Percentiles rank a stretch among this genome's conserved stretches.
Evolutionary conservation across 2,329 filamentous ascomycete genomes (phyloP).

Genomic region (Alternaria dauci): DNA sequence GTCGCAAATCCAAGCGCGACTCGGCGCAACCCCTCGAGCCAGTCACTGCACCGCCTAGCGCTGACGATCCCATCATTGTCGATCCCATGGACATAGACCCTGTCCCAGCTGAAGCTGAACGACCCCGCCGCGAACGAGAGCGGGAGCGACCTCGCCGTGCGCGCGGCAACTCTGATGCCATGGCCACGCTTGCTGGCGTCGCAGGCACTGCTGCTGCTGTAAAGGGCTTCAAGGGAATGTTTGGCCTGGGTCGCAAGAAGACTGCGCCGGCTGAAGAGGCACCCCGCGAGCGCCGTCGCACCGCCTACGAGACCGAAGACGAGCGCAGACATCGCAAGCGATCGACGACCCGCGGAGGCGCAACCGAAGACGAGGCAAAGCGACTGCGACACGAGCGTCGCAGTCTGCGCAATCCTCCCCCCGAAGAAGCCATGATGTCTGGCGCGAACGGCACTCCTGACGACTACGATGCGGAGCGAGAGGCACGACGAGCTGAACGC

Average conservation of each 20-base stretch:
- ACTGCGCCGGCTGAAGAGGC: conserved; percentile 39
- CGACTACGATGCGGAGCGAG: conserved; percentile 47
- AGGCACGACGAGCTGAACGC: conserved; percentile 50
- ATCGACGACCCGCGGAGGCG: conserved; percentile 44
- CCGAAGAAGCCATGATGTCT: conserved; percentile 39
- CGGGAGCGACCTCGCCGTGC: conserved; percentile 51
- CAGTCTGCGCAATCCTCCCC: conserved; percentile 41
- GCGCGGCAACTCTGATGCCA: conserved; percentile 69
- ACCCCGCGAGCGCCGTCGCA: conserved; percentile 43
- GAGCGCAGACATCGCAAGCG: conserved; percentile 50
- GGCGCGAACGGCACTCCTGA: conserved; percentile 36
- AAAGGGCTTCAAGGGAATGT: conserved; percentile 64
- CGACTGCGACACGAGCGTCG: conserved; percentile 49
- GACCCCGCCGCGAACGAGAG: conserved; percentile 53
- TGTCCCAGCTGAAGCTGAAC: conserved; percentile 56
- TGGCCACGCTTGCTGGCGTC: conserved; percentile 57
- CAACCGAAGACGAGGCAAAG: conserved; percentile 50
- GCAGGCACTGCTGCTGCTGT: conserved; percentile 53
- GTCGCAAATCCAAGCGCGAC: conserved; percentile 54
- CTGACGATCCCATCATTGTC: conserved; percentile 55
- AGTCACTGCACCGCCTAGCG: conserved; percentile 49
- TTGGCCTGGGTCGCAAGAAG: conserved; percentile 54
- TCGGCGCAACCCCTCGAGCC: conserved; percentile 47
- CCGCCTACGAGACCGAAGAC: conserved; percentile 48
- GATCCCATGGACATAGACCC: conserved; percentile 50